Evolutionary conservation across 2,329 filamentous ascomycete species (phyloP), one percentile per base, ranked within the genome.

Genomic region (Aureobasidium musti): DNA sequence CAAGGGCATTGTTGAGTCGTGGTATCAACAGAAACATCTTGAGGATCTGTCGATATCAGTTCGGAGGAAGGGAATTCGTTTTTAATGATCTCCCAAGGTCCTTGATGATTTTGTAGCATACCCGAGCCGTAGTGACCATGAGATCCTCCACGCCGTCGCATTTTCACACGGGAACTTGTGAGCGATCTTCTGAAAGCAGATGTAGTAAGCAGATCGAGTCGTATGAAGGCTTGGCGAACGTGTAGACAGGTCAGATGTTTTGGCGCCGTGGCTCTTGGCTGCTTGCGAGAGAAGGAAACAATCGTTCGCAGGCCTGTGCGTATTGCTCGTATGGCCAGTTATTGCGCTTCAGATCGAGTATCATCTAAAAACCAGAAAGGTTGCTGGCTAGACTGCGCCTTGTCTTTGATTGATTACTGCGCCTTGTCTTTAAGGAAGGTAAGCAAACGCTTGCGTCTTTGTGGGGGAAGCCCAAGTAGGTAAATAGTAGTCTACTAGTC

Each of bases 401-500:
- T 63, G 59, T 63, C 59, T 63, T 41, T 39, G 35, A 35, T 35
- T 35, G 10, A 35, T 35, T 10, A 52, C 59, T 63, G 21, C 33
- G 59, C 59, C 59, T 10, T 63, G 59, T 63, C 45, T 63, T 41
- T 4, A 4, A 35, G 10, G 33, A 35, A 35, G 33, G n/a, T n/a
- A n/a, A n/a, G n/a, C n/a, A n/a, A 35, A 35, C 57, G 57, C 43
- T 61, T 61, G 35, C 30, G 57, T 61, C 57, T 49, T 30, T 63
- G 59, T 33, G 45, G 59, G 21, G 21, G 39, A 30, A 39, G 19
- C 45, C 57, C 21, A 49, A 63, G n/a, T 41, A 50, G 45, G 59
- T 13, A 52, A 63, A 63, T 21, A 63, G n/a, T 41, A 50, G 45
- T 45, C 10, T 41, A 63, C 50, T 21, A 63, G 59, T 63, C 43